Percentiles rank a stretch among this genome's conserved stretches.
phyloP scores from a whole-genome alignment of 169 alveolate genomes.

The Cryptosporidium sp. region DNA sequence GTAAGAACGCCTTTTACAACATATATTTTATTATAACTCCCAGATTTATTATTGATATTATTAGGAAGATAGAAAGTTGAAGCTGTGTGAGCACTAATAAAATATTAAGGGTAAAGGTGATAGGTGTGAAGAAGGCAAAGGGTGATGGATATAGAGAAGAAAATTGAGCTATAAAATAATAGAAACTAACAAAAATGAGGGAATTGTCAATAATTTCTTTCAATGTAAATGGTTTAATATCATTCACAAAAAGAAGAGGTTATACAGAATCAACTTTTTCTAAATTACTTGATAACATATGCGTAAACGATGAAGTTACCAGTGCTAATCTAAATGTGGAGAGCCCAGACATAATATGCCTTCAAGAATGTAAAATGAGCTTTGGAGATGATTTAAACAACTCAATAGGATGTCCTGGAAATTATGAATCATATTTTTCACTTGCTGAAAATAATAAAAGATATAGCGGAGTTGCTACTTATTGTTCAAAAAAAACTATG shows the following conservation, averaged over 20 bases:
- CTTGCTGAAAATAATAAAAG: slow-evolving; percentile 42
- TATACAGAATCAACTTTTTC: slow-evolving; percentile 30
- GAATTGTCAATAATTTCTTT: slow-evolving; percentile 18
- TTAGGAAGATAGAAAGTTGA: too few relatives aligned
- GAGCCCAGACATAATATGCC: slow-evolving; percentile 34
- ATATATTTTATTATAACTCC: too few relatives aligned
- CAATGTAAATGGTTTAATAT: slow-evolving; percentile 57
- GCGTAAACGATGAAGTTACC: neutral
- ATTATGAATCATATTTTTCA: slow-evolving; percentile 39
- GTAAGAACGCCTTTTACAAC: too few relatives aligned
- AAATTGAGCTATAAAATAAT: too few relatives aligned
- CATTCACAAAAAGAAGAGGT: slow-evolving; percentile 39
- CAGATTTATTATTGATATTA: too few relatives aligned
- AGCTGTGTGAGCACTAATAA: neutral
- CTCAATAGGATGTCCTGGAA: slow-evolving; percentile 36
- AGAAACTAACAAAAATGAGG: neutral
- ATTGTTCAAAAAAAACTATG: neutral
- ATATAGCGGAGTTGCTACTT: slow-evolving; percentile 66
- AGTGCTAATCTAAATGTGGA: neutral
- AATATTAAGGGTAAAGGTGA: neutral
- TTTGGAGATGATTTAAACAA: slow-evolving; percentile 25
- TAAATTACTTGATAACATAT: slow-evolving; percentile 14
- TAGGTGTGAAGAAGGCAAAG: neutral
- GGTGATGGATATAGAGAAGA: neutral
- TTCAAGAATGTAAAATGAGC: slow-evolving; percentile 68